These are phyloP conservation scores for Dionaea muscipula DNA, from an alignment of 179 eudicot species.

Conservation along the genomic window DNA sequence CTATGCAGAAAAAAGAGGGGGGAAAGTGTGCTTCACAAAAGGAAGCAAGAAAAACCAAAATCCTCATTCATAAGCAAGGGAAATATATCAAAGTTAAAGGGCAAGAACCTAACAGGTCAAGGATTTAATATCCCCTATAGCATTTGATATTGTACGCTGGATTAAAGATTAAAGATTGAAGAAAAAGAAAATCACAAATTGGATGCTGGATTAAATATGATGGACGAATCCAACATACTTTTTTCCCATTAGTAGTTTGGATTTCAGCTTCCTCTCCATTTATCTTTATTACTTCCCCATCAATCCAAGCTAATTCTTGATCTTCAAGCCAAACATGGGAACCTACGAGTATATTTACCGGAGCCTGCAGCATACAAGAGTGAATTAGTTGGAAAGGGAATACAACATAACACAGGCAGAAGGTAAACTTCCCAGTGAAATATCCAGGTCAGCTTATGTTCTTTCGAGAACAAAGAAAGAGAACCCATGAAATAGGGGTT, in stretches of 20 bases:
- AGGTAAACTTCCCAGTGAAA: no score
- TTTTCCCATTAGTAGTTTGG: conserved; percentile 53
- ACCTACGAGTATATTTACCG: conserved; percentile 52
- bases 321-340: conserved; percentile 87
- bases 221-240: conserved; percentile 31
- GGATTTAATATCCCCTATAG: neutral
- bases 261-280: conserved; percentile 48
- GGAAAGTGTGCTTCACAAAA: neutral
- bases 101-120: neutral
- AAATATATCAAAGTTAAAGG: neutral
- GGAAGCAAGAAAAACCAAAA: neutral
- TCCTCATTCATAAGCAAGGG: neutral
- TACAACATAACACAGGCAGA: no score
- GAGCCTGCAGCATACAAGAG: conserved; percentile 36
- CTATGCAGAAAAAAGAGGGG: no score
- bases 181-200: no score
- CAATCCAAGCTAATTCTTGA: conserved; percentile 60
- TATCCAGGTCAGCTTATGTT: no score
- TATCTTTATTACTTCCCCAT: conserved; percentile 59
- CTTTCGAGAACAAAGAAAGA: no score
- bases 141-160: no score
- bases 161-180: no score
- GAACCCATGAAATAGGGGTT: no score
- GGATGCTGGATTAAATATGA: no score
- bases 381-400: neutral